Evolutionary conservation across 2,329 filamentous ascomycete genomes (phyloP), one percentile per base, ranked within the genome.

Genomic region (Teratosphaeria pseudoeucalypti): DNA sequence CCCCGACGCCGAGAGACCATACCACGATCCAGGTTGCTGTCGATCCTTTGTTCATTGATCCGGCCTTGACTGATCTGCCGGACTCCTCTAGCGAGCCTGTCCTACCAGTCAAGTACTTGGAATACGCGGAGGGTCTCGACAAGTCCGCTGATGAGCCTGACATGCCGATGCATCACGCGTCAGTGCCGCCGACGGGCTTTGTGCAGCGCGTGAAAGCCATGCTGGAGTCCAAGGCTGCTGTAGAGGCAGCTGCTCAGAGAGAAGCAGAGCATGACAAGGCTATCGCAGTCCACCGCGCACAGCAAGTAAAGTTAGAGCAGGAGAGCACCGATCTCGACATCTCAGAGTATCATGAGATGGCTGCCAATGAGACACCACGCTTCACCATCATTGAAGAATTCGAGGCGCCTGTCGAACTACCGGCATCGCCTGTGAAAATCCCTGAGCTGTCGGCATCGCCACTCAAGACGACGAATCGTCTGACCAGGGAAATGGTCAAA

Each of bases 191-290:
- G 2, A 71, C 71, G 34, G 74, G 75, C 2, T 75, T 76, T 53
- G 73, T 76, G 11, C 71, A 74, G 59, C 72, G 70, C n/a, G 73
- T 76, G 62, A 75, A 72, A 60, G 74, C 71, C 6, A 73, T 77
- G 60, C 66, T 77, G 11, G 75, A 78, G 66, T 76, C 71, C 11
- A 68, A 70, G 55, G 70, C 69, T n/a, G 67, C 67, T 11, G 62
- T 64, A 12, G 69, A 72, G 29, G 65, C 65, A 10, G 66, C 66
- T 27, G 65, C 62, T 2, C 57, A 57, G 54, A 59, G 54, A 49
- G 63, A 66, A 19, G 61, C 59, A 16, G 63, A 66, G 52, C 62
- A 61, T 7, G 60, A 62, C 12, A 55, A 54, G 37, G 54, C 47
- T 32, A 52, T 29, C n/a, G 55, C 56, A 14, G 34, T 59, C 3